A percentile compares a stretch with the other conserved stretches of the same genome.
Conservation (phyloP, 495 filamentous ascomycete genomes). For the Extremus antarcticus region DNA sequence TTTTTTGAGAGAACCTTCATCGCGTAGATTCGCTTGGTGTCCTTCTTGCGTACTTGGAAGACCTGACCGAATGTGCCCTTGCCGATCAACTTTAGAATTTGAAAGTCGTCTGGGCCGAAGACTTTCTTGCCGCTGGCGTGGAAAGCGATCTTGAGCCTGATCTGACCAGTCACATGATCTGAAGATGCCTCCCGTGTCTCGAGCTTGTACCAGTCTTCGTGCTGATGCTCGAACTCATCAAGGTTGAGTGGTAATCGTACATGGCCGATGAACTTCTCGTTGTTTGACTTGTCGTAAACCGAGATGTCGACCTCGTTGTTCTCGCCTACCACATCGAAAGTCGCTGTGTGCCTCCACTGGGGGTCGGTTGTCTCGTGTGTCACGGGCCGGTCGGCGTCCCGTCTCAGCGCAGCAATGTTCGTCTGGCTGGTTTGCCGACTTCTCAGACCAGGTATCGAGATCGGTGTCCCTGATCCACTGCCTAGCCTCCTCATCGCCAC, state of each 20-base stretch:
- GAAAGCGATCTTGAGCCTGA: constrained; percentile 74
- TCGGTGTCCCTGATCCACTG: constrained; percentile 67
- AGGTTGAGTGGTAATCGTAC: constrained; percentile 54
- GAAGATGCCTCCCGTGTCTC: constrained; percentile 54
- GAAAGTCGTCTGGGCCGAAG: constrained; percentile 93
- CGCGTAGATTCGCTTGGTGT: constrained; percentile 89
- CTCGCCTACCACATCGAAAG: constrained; percentile 90
- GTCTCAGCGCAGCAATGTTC: constrained; percentile 48
- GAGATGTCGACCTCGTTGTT: constrained; percentile 88
- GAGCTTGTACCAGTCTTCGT: constrained; percentile 80
- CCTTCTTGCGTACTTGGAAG: constrained; percentile 97
- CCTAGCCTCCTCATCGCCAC: constrained; percentile 55
- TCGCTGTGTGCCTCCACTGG: constrained; percentile 88
- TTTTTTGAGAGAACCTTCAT: constrained; percentile 99
- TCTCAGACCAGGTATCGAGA: constrained; percentile 93
- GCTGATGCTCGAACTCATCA: constrained; percentile 49
- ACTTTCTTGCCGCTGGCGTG: constrained; percentile 86
- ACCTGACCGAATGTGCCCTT: constrained; percentile 99
- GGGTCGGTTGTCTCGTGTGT: constrained; percentile 65
- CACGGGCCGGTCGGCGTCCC: constrained; percentile 44
- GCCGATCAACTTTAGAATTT: constrained; percentile 89
- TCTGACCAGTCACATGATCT: constrained; percentile 75
- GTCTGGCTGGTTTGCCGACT: constrained; percentile 93
- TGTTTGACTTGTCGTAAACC: constrained; percentile 75
- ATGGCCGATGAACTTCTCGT: constrained; percentile 87